Conservation (phyloP, 2,329 filamentous ascomycete species). For the Claviceps africana region DNA sequence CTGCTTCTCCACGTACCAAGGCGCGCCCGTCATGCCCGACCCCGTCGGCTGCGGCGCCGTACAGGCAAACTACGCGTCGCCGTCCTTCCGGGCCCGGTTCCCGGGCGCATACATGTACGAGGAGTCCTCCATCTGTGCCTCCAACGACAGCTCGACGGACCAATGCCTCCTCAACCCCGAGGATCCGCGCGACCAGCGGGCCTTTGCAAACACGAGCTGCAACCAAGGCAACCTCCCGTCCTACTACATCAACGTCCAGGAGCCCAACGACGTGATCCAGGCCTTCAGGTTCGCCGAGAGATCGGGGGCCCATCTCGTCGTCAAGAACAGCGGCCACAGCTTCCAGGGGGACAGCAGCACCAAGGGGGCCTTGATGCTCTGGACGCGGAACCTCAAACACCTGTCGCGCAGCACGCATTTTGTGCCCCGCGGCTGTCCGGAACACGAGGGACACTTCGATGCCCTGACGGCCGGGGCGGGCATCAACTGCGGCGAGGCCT, state of each 20-base stretch:
- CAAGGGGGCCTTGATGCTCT: constrained; percentile 4
- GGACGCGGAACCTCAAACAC: constrained; percentile 3
- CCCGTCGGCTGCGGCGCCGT: constrained; percentile 5
- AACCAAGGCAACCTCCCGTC: constrained; percentile 8
- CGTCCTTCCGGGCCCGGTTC: constrained; percentile 5
- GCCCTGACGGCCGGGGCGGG: constrained; percentile 4
- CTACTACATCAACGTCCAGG: constrained; percentile 5
- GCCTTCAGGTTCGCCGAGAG: constrained; percentile 4
- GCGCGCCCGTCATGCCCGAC: constrained; percentile 1
- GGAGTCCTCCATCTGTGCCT: constrained; percentile 7
- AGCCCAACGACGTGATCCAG: constrained; percentile 5
- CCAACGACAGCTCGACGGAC: constrained; percentile 6
- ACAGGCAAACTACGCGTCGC: constrained; percentile 5
- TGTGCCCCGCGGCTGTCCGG: constrained; percentile 2
- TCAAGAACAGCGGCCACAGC: constrained; percentile 7
- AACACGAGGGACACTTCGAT: background rate
- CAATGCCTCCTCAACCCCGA: constrained; percentile 7
- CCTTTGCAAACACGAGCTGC: constrained; percentile 3
- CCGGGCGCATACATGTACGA: constrained; percentile 11
- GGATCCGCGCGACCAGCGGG: constrained; percentile 1
- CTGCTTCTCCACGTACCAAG: constrained; percentile 9
- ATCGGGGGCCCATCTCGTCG: background rate
- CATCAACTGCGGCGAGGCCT: constrained; percentile 6
- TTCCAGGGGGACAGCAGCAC: constrained; percentile 3
- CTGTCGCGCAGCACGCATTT: constrained; percentile 1